Conservation (phyloP, 148 eudicot genomes). For the Agrostemma githago region DNA sequence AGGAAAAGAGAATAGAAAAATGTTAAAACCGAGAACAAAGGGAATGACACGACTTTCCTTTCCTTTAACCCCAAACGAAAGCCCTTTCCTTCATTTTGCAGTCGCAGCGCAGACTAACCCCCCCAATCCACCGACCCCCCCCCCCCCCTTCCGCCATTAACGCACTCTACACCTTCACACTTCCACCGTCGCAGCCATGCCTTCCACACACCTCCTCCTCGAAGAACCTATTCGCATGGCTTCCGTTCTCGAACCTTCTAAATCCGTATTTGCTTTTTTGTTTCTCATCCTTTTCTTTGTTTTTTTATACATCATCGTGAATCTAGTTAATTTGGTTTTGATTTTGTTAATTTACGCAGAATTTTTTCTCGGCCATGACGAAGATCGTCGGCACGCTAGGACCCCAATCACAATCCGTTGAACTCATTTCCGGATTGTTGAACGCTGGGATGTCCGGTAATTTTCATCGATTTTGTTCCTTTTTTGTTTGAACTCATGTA, state of each 20-base stretch:
- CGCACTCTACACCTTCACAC: no score
- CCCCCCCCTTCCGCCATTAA: no score
- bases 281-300: background rate
- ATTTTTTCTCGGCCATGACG: conserved; percentile 82
- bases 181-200: conserved; percentile 37
- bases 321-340: background rate
- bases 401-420: conserved; percentile 70
- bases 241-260: conserved; percentile 85
- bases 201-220: conserved; percentile 77
- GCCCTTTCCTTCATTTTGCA: no score
- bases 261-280: conserved; percentile 40
- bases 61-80: no score
- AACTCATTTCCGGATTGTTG: conserved; percentile 67
- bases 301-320: no score
- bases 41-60: no score
- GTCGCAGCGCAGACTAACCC: no score
- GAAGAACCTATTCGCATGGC: conserved; percentile 97
- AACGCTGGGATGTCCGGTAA: conserved; percentile 90
- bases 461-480: background rate
- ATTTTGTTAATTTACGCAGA: conserved; percentile 31
- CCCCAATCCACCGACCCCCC: no score
- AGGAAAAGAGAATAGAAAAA: no score
- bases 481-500: background rate
- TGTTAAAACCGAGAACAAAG: no score
- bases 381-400: conserved; percentile 98